Base-by-base conservation (phyloP, 768 basidiomycete species). In the Naganishia randhawae region DNA sequence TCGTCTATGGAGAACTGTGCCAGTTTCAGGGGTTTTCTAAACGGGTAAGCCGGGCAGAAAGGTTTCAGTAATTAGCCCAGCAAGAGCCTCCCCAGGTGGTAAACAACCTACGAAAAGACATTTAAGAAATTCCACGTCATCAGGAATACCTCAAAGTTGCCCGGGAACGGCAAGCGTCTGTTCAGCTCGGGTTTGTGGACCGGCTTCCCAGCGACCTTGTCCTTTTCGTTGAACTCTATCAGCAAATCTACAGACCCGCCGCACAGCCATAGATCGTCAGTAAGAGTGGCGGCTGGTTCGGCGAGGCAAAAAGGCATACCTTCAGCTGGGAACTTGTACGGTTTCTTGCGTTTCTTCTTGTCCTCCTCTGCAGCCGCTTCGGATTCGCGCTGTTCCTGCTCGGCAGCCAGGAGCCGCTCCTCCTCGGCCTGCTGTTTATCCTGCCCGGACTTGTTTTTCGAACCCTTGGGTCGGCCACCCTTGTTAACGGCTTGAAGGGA, bases 81-180 rank as follows among this genome's bases (percentile, higher is more conserved):
- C 50, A 70, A 19, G 33, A 80, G 86, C 73, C 10, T 35, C 66
- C 17, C 42, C 17, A 25, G 42, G 61, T 5, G 42, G 29, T 17
- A 33, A 50, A 41, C 19, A 33, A 71, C 79, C 69, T 77, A 96
- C 96, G 93, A 92, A 80, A 94, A 94, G 63, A 92, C 88, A 63
- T 91, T 88, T 65, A 98, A 80, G 79, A 95, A 95, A 80, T 91
- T 93, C 94, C 94, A 99, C 10, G 86, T 82, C 88, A 91, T 88
- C 33, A 98, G 80, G 78, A 97, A 92, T 10, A 84, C 82, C 77
- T 97, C 94, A 71, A 96, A 95, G 33, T 74, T 67, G 37, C 74
- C 76, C 16, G 73, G 72, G 67, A 80, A 80, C 6, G 78, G 78
- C 37, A 78, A 53, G n/a, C 48, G 65, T 37, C 65, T 71, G 35